Evolutionary conservation across 192 early-diverging fungal genomes (phyloP), one percentile per base, ranked within the genome.

Genomic region (Phlyctochytrium arcticum): DNA sequence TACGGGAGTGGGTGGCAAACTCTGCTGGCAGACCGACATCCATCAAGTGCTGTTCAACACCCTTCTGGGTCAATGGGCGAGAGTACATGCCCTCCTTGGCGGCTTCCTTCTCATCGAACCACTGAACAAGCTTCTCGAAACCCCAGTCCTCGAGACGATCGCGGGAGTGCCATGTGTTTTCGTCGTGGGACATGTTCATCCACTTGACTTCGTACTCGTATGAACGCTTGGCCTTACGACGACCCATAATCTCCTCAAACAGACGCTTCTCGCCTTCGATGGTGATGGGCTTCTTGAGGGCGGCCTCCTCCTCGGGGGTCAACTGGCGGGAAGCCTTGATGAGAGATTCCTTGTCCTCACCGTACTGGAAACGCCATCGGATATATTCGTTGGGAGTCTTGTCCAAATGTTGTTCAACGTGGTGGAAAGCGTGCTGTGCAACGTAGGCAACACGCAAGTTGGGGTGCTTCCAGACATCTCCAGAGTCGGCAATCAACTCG

Each of bases 351-450:
- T 83, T 79, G 73, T 92, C 90, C 47, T 87, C 87, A 65, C 90
- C 90, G 58, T 83, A 85, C 53, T 84, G 78, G 73, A 87, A 92
- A 75, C 90, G 85, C 90, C 90, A 92, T 46, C 87, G 87, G 59
- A 92, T 85, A 70, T 92, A 92, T 30, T 88, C 87, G 71, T 89
- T 90, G 36, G 90, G 88, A 15, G 90, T 89, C 59, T 89, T 87
- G 79, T 92, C 88, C 33, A 90, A 49, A 73, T 92, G 90, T 54
- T 88, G 84, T 57, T 92, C 88, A 55, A 92, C 73, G 81, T 92
- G 89, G 71, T 92, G 87, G 86, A 92, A 89, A 57, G 89, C 88
- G 72, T 92, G 90, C 68, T 92, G 90, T 23, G 89, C 88, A 66
- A 92, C 88, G 72, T 91, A 91, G 54, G 89, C 89, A 67, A 92